Base-by-base conservation (phyloP, 768 basidiomycete genomes). In the Strobilomyces echinocephalus region DNA sequence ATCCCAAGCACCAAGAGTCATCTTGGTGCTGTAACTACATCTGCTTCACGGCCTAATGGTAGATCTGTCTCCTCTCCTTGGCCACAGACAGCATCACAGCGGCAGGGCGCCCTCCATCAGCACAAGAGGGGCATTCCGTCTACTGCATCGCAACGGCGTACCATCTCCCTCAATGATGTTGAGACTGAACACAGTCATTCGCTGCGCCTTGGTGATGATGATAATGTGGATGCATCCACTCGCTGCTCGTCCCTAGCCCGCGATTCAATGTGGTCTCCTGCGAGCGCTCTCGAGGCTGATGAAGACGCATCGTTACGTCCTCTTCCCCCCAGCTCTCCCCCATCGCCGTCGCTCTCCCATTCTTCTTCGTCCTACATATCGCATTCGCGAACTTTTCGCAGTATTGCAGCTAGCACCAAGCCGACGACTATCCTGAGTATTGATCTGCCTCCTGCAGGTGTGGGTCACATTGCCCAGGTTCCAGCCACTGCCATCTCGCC, bases 301-400 rank as follows among this genome's bases (percentile, higher is more conserved):
- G 95, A 97, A 51, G 93, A 97, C 64, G 95, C 95, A 10, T 95
- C 92, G 35, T 69, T 97, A 15, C 83, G 93, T 30, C 93, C 94
- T 4, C 71, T 97, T 34, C 90, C 93, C 21, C 95, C 95, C 5
- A 92, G 88, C 60, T 78, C 84, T 5, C 90, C 91, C 11, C 89
- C 88, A 11, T 94, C 91, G 0, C 92, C 92, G 5, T 87, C 90
- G 0, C 90, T 87, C 4, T 92, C 89, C 3, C 83, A 80, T 50
- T 91, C 86, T 3, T 91, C 89, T 2, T 89, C 88, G 0, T 90
- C 88, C 1, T 87, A 90, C 69, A 79, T 91, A 26, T 91, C 91
- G 6, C 80, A 89, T 61, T 80, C 89, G 15, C 80, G 85, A 50
- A 91, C 89, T 0, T 91, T 92, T 70, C 79, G 82, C 62, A 90